Evolutionary conservation across 352 stramenopile genomes (phyloP).

Genomic region (Globisporangium okanoganense): DNA sequence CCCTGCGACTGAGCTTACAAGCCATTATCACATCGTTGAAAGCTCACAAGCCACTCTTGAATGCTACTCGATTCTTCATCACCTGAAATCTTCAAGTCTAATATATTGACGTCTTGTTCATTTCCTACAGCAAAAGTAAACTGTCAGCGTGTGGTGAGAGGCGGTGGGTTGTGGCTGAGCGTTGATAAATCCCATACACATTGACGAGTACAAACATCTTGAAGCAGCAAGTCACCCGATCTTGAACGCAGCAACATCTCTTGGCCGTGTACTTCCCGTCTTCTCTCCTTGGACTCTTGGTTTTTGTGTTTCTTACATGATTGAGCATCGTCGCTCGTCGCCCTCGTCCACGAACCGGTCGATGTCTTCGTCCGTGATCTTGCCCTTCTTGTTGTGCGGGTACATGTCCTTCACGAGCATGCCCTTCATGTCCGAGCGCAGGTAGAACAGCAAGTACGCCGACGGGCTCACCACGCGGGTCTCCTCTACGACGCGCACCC

Average conservation of each 20-base stretch:
- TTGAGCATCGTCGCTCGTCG: conserved; percentile 72
- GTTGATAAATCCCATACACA: background rate
- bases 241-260: background rate
- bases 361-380: conserved; percentile 88
- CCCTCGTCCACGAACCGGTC: conserved; percentile 83
- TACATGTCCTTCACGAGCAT: conserved; percentile 83
- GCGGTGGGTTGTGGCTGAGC: background rate
- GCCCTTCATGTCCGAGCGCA: conserved; percentile 86
- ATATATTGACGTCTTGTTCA: background rate
- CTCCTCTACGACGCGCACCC: conserved; percentile 82
- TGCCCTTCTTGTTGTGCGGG: conserved; percentile 77
- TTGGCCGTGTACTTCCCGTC: background rate
- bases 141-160: background rate
- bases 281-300: background rate
- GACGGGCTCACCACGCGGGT: conserved; percentile 80
- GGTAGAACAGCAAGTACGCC: conserved; percentile 92
- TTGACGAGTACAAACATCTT: background rate
- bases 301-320: conserved; percentile 66
- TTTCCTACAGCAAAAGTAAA: background rate
- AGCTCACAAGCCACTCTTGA: too few species aligned
- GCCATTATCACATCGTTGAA: background rate
- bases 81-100: background rate
- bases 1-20: conserved; percentile 38
- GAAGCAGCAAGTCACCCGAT: conserved; percentile 4
- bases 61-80: background rate